Evolutionary conservation across 2,329 filamentous ascomycete species (phyloP), one percentile per base, ranked within the genome.

Genomic region (Zymoseptoria ardabiliae): DNA sequence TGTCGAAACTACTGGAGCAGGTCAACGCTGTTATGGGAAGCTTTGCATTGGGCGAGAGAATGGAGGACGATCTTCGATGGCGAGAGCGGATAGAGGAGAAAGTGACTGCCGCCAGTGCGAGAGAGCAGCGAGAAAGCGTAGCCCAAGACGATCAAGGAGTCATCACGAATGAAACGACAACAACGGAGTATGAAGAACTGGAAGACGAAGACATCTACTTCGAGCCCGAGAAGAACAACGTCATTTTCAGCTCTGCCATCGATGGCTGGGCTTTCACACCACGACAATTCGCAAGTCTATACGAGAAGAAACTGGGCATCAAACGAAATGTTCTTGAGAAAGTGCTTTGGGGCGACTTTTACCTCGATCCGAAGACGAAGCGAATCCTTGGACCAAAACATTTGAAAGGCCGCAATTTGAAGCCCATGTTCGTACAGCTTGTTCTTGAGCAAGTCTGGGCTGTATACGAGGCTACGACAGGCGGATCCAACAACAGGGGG

Each of bases 261-360:
- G 94, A 99, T 71, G 94, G 94, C n/a, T 99, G 94, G 94, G 94
- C 94, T 2, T 99, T 99, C 70, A 99, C 94, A 0, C 87, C 96
- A 54, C 85, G 91, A 55, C 94, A 99, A 69, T 99, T 99, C 72
- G 92, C 94, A 19, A 85, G 85, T 45, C 78, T 97, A 25, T 99
- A 97, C 71, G 93, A 97, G 76, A 96, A 92, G 79, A 99, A 99
- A 74, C 82, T 99, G 6, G 93, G 94, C 13, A 95, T 97, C 74
- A 97, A 96, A 76, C 84, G 92, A 53, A 85, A 85, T 23, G 77
- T 90, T 0, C 82, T 99, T 71, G 92, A 99, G 75, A 97, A 94
- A 72, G 91, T 97, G 0, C 81, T 99, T 0, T 99, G 94, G 94
- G 94, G 94, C 52, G 93, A 91, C 72, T 99, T 90, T 73, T 99